These are phyloP conservation scores for Candida morakotiae DNA, from an alignment of 805 yeast species.

Conservation along the genomic window DNA sequence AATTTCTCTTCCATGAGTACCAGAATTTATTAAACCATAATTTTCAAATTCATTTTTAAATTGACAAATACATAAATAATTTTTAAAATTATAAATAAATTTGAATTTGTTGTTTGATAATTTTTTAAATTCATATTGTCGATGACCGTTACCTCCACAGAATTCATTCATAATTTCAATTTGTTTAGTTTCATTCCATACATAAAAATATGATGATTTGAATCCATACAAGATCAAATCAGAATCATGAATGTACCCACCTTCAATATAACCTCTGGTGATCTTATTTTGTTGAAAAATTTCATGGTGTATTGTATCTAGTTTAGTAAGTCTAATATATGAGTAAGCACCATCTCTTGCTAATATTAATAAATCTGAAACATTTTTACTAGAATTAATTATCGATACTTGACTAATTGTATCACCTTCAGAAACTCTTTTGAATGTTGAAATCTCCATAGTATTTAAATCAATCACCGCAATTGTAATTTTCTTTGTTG, in stretches of 20 bases:
- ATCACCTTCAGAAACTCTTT: conserved; percentile 60
- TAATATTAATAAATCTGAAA: conserved; percentile 41
- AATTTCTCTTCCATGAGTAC: conserved; percentile 91
- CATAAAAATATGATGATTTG: conserved; percentile 69
- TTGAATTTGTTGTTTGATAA: conserved; percentile 25
- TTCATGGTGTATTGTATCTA: conserved; percentile 10
- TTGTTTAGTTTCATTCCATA: conserved; percentile 79
- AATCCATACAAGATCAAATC: conserved; percentile 72
- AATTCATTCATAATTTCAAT: conserved; percentile 62
- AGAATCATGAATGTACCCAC: conserved; percentile 44
- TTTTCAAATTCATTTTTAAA: conserved; percentile 13
- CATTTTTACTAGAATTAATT: conserved; percentile 19
- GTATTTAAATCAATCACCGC: conserved; percentile 46
- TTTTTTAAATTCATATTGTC: conserved; percentile 60
- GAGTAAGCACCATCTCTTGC: conserved; percentile 66
- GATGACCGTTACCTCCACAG: conserved; percentile 88
- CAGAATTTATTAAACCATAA: conserved; percentile 40
- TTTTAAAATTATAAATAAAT: conserved; percentile 56
- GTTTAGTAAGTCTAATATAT: conserved; percentile 22
- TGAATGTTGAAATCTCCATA: conserved; percentile 24
- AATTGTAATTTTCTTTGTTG: conserved; percentile 69
- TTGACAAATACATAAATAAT: conserved; percentile 24
- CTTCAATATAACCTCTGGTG: conserved; percentile 79
- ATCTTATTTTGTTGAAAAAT: conserved; percentile 56
- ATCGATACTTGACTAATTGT: conserved; percentile 55